Evolutionary conservation across 345 rosid genomes (phyloP), one percentile per base, ranked within the genome.

Genomic region (Eucalyptus pauciflora): DNA sequence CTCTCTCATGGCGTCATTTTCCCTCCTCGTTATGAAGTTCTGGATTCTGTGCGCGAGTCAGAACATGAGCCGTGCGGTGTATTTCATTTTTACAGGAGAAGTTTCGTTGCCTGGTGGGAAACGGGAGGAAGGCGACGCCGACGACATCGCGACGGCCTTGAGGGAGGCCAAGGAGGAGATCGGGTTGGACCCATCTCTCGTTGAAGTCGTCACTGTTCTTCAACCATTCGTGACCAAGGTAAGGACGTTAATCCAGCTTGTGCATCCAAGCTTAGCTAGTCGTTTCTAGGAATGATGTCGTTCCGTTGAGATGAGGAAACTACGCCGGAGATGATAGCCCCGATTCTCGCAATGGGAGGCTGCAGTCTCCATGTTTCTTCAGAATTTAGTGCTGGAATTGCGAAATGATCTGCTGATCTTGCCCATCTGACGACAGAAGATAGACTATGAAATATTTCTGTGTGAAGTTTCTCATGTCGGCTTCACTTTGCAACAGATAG

Each of bases 141-240:
- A 92, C 86, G 93, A 92, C 81, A 89, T 86, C 22, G 88, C 89
- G 50, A 93, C 93, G 71, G 94, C 95, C 20, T 33, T 92, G 88
- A 91, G 95, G 86, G 94, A 93, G 93, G 92, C 94, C 69, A 86
- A 91, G 56, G 94, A 92, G 89, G 95, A 93, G 88, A 92, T 92
- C 87, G 95, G 94, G 12, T 88, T 92, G 87, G 93, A 92, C 85
- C 94, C 94, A 88, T 93, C 92, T 87, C 93, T 90, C n/a, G 93
- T 93, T 83, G 88, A 91, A 86, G 95, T 93, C 17, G 90, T 91
- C n/a, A 76, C 93, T 87, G 89, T 89, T 90, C 90, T 93, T 50
- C 88, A 91, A 49, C 92, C 95, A 3, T 67, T 91, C 48, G 85
- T 88, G 31, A 89, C 92, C 24, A 90, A 87, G 93, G 93, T 93